phyloP scores from a whole-genome alignment of 2,329 filamentous ascomycete species.

The Alternaria panax region DNA sequence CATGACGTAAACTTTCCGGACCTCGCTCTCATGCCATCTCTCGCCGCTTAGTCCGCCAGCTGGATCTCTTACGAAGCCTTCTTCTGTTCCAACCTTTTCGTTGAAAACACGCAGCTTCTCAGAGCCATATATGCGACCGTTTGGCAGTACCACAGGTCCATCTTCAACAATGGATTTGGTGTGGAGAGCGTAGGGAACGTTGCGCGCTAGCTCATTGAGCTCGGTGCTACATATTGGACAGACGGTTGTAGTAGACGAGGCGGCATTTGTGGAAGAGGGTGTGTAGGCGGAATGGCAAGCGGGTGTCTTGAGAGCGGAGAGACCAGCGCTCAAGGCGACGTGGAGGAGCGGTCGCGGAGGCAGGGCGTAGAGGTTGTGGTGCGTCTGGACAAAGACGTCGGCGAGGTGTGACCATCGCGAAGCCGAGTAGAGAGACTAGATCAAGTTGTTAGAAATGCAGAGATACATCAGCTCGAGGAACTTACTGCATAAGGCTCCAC shows the following conservation, averaged over 20 bases:
- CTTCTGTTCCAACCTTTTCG: slow-evolving; percentile 74
- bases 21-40: slow-evolving; percentile 57
- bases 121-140: slow-evolving; percentile 83
- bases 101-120: slow-evolving; percentile 78
- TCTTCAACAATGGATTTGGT: slow-evolving; percentile 91
- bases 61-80: slow-evolving; percentile 77
- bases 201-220: slow-evolving; percentile 86
- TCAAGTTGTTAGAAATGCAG: slow-evolving; percentile 22
- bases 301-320: slow-evolving; percentile 95
- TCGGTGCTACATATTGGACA: slow-evolving; percentile 97
- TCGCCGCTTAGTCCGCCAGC: slow-evolving; percentile 66
- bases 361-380: slow-evolving; percentile 84
- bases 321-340: slow-evolving; percentile 85
- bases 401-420: slow-evolving; percentile 79
- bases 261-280: slow-evolving; percentile 61
- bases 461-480: slow-evolving; percentile 10
- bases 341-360: slow-evolving; percentile 85
- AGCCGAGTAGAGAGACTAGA: slow-evolving; percentile 73
- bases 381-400: slow-evolving; percentile 80
- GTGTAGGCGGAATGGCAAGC: slow-evolving; percentile 79
- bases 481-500: slow-evolving; percentile 67
- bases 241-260: slow-evolving; percentile 72
- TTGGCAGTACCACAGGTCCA: slow-evolving; percentile 86
- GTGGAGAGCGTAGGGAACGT: slow-evolving; percentile 93
- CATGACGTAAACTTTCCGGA: slow-evolving; percentile 92